Base-by-base conservation (phyloP, 2,329 filamentous ascomycete genomes). In the Fusarium verticillioides region DNA sequence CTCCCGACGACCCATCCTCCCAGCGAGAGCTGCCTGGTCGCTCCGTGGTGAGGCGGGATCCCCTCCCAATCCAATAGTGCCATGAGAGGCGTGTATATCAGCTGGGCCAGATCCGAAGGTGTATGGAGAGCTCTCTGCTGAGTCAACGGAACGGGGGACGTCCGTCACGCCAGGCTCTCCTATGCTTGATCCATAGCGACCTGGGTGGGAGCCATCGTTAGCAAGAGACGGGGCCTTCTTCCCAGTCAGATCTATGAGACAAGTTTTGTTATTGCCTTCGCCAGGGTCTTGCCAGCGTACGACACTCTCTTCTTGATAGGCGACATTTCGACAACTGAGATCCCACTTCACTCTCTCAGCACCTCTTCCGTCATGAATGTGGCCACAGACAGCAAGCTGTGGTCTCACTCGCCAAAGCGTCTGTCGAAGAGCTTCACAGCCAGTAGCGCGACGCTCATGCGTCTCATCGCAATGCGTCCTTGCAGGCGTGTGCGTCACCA, bases 401-500 rank as follows among this genome's bases (percentile, higher is more conserved):
- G 93, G 93, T 43, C 90, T 85, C 7, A 92, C 87, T 10, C 87
- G 83, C 85, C 87, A 89, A 30, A 94, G 82, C 1, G 87, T 85
- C 58, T 84, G 82, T 13, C 87, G 82, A 19, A 95, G 84, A 19
- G 83, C 85, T 73, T 89, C 86, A 76, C 92, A 95, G 4, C 93
- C 93, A 30, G 82, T 81, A 7, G 83, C 80, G 40, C 80, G 80
- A 16, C 82, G 78, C 30, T 79, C 79, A 18, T 78, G 78, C 9
- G 79, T 78, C 72, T 85, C 83, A 73, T 94, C 92, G 69, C 88
- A 85, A 77, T 92, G 88, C 3, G 83, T 85, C 67, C 83, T 84
- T 0, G 92, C 87, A 18, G 93, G 93, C 0, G 91, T 92, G 78
- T 95, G 92, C 5, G 92, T 94, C 34, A 95, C 84, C 3, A 94